Evolutionary conservation across 1,284 basidiomycete genomes (phyloP).

Genomic region (Fistulinella staudtii): DNA sequence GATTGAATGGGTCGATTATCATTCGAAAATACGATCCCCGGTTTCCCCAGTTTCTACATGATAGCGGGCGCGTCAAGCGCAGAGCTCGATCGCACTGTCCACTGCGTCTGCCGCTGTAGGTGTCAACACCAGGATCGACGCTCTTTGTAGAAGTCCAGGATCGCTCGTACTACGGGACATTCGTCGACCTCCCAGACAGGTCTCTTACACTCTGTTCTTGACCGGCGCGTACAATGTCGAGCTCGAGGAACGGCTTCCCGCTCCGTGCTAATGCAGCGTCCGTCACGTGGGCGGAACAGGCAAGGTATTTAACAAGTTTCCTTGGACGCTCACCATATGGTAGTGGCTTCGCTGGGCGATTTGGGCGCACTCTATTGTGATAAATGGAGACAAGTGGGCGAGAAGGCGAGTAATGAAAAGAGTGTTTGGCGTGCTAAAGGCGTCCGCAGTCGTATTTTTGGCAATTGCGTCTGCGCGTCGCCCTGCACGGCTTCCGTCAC

Average conservation of each 20-base stretch:
- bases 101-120: constrained; percentile 10
- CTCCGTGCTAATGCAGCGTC: constrained; percentile 26
- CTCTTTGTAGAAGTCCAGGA: constrained; percentile 33
- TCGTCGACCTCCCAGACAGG: too few relatives aligned
- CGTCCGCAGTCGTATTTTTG: constrained; percentile 5
- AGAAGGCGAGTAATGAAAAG: constrained; percentile 6
- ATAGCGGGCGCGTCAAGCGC: constrained; percentile 19
- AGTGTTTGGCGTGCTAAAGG: constrained; percentile 7
- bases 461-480: constrained; percentile 9
- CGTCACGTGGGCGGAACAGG: constrained; percentile 22
- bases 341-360: constrained; percentile 30
- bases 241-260: constrained; percentile 20
- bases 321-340: constrained; percentile 26
- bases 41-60: constrained; percentile 39
- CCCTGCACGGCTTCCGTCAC: constrained; percentile 1
- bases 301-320: constrained; percentile 28
- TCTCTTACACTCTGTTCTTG: constrained; percentile 28
- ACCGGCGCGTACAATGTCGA: constrained; percentile 28
- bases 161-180: too few relatives aligned
- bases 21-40: constrained; percentile 35
- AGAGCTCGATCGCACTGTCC: background rate
- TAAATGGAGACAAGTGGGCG: constrained; percentile 26
- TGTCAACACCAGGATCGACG: constrained; percentile 32
- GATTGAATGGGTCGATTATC: constrained; percentile 23
- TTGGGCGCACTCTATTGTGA: constrained; percentile 26